Conservation (phyloP, 805 yeast genomes). For the Metschnikowia chrysomelidarum region DNA sequence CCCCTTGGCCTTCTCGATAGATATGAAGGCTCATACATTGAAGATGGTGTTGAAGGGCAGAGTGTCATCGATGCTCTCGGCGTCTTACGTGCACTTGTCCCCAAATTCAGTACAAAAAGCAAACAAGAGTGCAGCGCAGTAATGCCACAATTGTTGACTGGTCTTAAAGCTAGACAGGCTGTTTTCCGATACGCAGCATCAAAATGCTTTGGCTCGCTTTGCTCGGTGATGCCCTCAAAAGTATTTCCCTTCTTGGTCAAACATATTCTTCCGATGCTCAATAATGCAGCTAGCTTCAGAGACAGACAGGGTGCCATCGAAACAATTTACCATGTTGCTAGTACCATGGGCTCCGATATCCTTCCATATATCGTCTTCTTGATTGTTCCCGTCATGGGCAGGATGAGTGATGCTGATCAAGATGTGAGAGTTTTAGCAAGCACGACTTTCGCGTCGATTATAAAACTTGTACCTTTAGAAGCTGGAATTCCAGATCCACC, state of each 20-base stretch:
- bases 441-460: constrained; percentile 93
- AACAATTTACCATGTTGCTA: constrained; percentile 79
- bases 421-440: constrained; percentile 91
- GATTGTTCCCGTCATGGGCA: constrained; percentile 93
- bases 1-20: constrained; percentile 49
- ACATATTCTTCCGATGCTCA: constrained; percentile 72
- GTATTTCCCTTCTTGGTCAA: constrained; percentile 82
- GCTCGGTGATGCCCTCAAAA: constrained; percentile 62
- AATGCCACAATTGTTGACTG: constrained; percentile 46
- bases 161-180: constrained; percentile 65
- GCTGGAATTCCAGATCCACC: constrained; percentile 96
- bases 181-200: constrained; percentile 90
- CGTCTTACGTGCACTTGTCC: constrained; percentile 69
- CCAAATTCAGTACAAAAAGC: constrained; percentile 51
- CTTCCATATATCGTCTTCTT: constrained; percentile 93
- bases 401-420: constrained; percentile 93
- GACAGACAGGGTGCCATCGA: constrained; percentile 95
- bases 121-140: constrained; percentile 47
- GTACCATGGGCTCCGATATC: constrained; percentile 82
- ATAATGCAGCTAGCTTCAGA: constrained; percentile 64
- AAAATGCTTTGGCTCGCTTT: constrained; percentile 78
- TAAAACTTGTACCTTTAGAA: constrained; percentile 92
- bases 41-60: constrained; percentile 62
- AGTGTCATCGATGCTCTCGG: constrained; percentile 84
- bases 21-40: constrained; percentile 24